Evolutionary conservation across 2,329 filamentous ascomycete species (phyloP).

Genomic region (Fusarium coicis): DNA sequence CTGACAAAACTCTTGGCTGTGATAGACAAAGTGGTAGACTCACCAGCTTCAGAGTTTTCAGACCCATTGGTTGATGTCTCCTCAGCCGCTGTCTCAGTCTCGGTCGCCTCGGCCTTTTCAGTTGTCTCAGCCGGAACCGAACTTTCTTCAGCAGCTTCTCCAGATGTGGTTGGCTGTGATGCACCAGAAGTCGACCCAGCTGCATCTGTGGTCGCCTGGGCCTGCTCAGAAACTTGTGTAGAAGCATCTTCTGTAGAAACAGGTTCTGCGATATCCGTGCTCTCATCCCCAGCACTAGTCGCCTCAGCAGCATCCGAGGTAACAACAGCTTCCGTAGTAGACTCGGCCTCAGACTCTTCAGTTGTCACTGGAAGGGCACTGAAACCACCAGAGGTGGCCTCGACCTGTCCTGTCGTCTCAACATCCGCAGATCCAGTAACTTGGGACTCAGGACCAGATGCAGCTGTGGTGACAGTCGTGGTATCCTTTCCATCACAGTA

Average conservation of each 20-base stretch:
- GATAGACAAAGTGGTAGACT: conserved; percentile 21
- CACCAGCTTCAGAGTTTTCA: conserved; percentile 34
- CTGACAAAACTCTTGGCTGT: not conserved
- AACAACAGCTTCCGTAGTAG: conserved; percentile 2
- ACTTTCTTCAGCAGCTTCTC: conserved; percentile 4
- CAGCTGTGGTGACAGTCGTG: conserved; percentile 20
- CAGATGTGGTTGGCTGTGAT: conserved; percentile 22
- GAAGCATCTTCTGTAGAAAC: not conserved
- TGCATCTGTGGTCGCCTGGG: not conserved
- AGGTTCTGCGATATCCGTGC: not conserved
- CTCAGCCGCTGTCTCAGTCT: conserved; percentile 27
- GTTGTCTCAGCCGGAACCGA: conserved; percentile 5
- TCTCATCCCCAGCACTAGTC: not conserved
- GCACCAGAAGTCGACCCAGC: conserved; percentile 8
- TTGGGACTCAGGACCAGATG: conserved; percentile 37
- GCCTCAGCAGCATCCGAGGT: not conserved
- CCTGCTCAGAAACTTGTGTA: not conserved
- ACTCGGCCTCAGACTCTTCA: conserved; percentile 8
- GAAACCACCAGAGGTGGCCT: conserved; percentile 39
- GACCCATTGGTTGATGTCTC: conserved; percentile 32
- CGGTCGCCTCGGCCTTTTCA: conserved; percentile 7
- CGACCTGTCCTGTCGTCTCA: conserved; percentile 42
- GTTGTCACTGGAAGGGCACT: conserved; percentile 23
- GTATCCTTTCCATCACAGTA: conserved; percentile 55
- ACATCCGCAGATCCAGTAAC: conserved; percentile 38